These are phyloP conservation scores for Isatis tinctoria DNA, from an alignment of 345 rosid genomes.

Conservation along the genomic window DNA sequence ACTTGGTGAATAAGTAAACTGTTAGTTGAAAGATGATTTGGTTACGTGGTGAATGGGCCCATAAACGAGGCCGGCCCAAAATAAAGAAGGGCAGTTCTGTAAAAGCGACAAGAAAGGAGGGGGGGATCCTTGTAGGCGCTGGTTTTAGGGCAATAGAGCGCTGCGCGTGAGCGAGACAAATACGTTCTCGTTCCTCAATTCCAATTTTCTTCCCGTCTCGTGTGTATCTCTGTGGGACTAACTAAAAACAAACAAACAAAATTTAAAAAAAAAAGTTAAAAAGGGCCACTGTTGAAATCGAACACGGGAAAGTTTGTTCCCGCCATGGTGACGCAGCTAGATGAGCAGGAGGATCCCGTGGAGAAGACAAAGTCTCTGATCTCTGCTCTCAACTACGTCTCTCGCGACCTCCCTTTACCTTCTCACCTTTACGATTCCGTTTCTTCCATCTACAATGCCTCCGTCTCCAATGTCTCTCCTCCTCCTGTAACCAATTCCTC, in stretches of 20 bases:
- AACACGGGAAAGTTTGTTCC: conserved; percentile 37
- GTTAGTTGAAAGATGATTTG: too few relatives aligned
- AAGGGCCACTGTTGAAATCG: background rate
- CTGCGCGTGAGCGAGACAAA: background rate
- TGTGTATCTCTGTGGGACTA: background rate
- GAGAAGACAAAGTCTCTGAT: conserved; percentile 71
- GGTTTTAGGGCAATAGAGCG: background rate
- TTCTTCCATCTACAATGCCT: conserved; percentile 57
- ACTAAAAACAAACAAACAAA: background rate
- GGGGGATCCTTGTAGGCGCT: background rate
- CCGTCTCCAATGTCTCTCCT: conserved; percentile 48
- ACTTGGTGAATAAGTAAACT: too few relatives aligned
- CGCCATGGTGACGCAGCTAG: conserved; percentile 61
- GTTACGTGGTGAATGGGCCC: background rate
- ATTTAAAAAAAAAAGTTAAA: background rate
- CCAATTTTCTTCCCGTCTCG: background rate
- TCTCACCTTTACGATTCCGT: conserved; percentile 59
- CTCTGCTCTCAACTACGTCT: conserved; percentile 72
- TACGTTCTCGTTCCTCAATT: too few relatives aligned
- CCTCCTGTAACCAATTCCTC: conserved; percentile 1
- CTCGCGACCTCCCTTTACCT: conserved; percentile 90
- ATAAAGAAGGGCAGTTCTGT: background rate
- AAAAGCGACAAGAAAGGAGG: background rate
- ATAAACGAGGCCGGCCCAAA: background rate
- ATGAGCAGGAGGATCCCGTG: conserved; percentile 40